These are phyloP conservation scores for Medicago arabica DNA, from an alignment of 306 rosid species.

Conservation along the genomic window DNA sequence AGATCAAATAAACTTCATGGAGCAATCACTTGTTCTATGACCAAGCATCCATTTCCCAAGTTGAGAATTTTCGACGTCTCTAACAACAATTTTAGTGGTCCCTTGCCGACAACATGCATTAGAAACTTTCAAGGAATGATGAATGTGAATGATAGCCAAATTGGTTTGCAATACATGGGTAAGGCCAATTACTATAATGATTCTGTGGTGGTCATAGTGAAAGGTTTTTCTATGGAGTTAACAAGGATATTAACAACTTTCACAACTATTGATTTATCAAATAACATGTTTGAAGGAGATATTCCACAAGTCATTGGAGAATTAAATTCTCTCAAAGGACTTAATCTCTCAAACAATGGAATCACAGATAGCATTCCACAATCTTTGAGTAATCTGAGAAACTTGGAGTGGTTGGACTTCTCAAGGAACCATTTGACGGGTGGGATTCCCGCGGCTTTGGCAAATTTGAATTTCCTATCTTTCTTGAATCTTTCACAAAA, in stretches of 20 bases:
- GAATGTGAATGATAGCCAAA: background rate
- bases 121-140: slow-evolving; percentile 46
- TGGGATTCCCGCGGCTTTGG: too few relatives aligned
- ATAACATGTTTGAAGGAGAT: slow-evolving; percentile 50
- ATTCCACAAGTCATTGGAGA: slow-evolving; percentile 39
- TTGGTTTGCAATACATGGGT: background rate
- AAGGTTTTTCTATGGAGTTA: background rate
- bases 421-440: too few relatives aligned
- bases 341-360: background rate
- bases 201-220: slow-evolving; percentile 32
- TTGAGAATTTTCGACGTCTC: slow-evolving; percentile 48
- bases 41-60: background rate
- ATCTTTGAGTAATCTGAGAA: too few relatives aligned
- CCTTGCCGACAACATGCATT: slow-evolving; percentile 43
- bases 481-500: too few relatives aligned
- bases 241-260: slow-evolving; percentile 8
- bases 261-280: slow-evolving; percentile 47
- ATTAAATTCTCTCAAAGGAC: slow-evolving; percentile 16
- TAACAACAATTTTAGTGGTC: slow-evolving; percentile 42
- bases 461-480: too few relatives aligned
- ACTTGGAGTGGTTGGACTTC: too few relatives aligned
- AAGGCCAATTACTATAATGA: background rate
- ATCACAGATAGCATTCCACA: background rate
- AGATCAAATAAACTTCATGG: slow-evolving; percentile 42
- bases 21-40: slow-evolving; percentile 1